Conservation (phyloP, 139 green algal species). For the Edaphochlamys debaryana region DNA sequence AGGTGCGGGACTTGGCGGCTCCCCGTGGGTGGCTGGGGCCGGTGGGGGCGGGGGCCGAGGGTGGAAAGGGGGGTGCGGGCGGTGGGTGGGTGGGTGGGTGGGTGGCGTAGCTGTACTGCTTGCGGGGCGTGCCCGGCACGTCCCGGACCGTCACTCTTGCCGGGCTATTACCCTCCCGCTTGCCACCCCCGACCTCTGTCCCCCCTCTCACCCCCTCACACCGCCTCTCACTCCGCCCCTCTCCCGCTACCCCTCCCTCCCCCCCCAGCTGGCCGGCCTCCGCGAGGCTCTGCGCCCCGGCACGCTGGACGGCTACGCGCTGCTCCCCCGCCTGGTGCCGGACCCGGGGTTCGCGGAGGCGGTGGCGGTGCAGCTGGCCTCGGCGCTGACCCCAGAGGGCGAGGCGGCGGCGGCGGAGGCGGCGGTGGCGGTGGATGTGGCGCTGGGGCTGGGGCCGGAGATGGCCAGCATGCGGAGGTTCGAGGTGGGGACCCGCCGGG, state of each 20-base stretch:
- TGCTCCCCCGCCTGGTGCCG: slow-evolving; percentile 26
- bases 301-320: slow-evolving; percentile 32
- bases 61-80: no score
- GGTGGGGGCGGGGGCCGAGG: no score
- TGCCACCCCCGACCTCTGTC: no score
- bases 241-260: no score
- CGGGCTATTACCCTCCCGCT: no score
- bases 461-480: slow-evolving; percentile 24
- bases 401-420: slow-evolving; percentile 29
- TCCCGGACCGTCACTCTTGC: no score
- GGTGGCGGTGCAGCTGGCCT: slow-evolving; percentile 12
- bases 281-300: slow-evolving; percentile 27
- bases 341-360: slow-evolving; percentile 34
- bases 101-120: no score
- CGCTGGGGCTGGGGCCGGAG: slow-evolving; percentile 21
- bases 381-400: slow-evolving; percentile 12
- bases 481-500: slow-evolving; percentile 22
- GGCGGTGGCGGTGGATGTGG: slow-evolving; percentile 16
- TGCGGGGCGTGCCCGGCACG: no score
- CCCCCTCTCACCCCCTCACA: neutral
- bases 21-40: no score
- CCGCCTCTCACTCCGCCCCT: neutral
- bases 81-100: no score
- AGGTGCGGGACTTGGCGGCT: neutral
- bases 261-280: slow-evolving; percentile 10